Base-by-base conservation (phyloP, 2,329 filamentous ascomycete genomes). In the Fusarium dimerum region DNA sequence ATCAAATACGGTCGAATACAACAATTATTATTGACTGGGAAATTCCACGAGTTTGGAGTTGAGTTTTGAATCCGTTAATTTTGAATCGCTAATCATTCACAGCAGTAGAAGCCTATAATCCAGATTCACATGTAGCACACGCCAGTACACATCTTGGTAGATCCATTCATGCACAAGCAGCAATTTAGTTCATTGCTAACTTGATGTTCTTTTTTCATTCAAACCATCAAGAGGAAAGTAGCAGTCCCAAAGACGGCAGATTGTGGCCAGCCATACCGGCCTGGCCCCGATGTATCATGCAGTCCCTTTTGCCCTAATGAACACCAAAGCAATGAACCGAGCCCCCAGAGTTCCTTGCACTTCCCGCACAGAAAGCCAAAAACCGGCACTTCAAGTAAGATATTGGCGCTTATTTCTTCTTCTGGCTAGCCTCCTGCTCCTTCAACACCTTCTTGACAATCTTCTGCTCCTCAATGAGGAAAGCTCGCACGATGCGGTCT, bases 391-490 rank as follows among this genome's bases (percentile, higher is more conserved):
- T 11, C 32, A 36, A 60, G 57, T 63, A 49, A 51, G 63, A 63
- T 61, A 50, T 48, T 79, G 66, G 61, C 56, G 64, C 82, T 85
- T 89, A 85, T 81, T 85, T 85, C 82, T 85, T 85, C 78, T 82
- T 86, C 70, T 81, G 76, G 72, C 79, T 75, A 72, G 77, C 89
- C 83, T 90, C 89, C 82, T 96, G 90, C 85, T 97, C 93, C 89
- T 97, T 97, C 77, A 97, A 86, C 72, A 99, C 94, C 90, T 99
- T 99, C 92, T 99, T 99, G 80, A 99, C 94, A 71, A 99, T 97
- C 90, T 99, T 99, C 86, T 99, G 94, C 87, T 99, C 94, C 85
- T 99, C 95, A 67, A 99, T 97, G 77, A 99, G 82, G 88, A 99
- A 99, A 63, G 94, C 94, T 70, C 94, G 91, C 69, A 97, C 91